Percentiles rank a stretch among this genome's conserved stretches.
Evolutionary conservation across 805 yeast genomes (phyloP).

Genomic region (Kazachstania kunashirensis): DNA sequence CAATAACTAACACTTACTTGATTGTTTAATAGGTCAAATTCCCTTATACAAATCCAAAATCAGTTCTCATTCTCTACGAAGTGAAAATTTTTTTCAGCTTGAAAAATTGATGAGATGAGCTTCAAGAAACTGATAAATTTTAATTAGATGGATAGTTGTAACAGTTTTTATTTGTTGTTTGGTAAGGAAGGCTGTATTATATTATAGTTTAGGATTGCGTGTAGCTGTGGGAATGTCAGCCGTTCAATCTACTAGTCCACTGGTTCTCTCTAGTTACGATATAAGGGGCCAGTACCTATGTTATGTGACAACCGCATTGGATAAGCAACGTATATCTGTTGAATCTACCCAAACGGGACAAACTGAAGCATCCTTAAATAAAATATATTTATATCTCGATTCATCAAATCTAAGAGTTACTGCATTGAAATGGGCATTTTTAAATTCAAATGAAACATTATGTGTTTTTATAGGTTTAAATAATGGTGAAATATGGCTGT

Average conservation of each 20-base stretch:
- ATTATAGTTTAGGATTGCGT: too few relatives aligned
- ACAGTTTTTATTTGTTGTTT: too few relatives aligned
- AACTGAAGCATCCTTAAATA: conserved; percentile 31
- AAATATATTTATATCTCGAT: conserved; percentile 20
- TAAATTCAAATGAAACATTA: conserved; percentile 32
- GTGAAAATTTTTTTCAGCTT: conserved; percentile 4
- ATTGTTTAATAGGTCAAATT: too few relatives aligned
- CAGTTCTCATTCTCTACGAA: conserved; percentile 1
- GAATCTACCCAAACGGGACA: conserved; percentile 35
- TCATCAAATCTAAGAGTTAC: conserved; percentile 17
- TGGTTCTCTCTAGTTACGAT: conserved; percentile 44
- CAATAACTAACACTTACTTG: too few relatives aligned
- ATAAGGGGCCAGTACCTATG: conserved; percentile 54
- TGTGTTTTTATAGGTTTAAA: conserved; percentile 54
- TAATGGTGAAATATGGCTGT: conserved; percentile 54
- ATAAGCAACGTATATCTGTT: conserved; percentile 59
- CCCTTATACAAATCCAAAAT: too few relatives aligned
- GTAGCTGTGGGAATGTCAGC: too few relatives aligned
- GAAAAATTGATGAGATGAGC: conserved; percentile 10
- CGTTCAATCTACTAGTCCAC: conserved; percentile 5
- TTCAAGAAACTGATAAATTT: too few relatives aligned
- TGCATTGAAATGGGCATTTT: conserved; percentile 18
- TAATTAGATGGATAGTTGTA: too few relatives aligned
- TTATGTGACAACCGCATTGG: conserved; percentile 56
- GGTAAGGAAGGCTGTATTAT: too few relatives aligned